Percentiles rank a stretch among this genome's conserved stretches.
phyloP scores from a whole-genome alignment of 192 early-diverging fungal species.

The Podila epicladia region DNA sequence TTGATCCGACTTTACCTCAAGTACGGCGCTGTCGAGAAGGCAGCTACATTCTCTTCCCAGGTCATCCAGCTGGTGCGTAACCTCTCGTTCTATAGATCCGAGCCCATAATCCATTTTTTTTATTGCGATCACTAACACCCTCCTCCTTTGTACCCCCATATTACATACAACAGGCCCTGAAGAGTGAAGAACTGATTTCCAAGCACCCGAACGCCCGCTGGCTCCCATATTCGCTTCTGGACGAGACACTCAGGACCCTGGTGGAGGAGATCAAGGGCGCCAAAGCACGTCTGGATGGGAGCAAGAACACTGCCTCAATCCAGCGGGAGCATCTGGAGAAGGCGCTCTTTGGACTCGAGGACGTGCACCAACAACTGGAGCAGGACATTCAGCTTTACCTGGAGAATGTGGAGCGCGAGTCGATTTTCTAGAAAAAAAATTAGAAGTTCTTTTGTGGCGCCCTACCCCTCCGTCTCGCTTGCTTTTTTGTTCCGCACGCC shows the following conservation, averaged over 20 bases:
- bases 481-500: no score
- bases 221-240: slow-evolving; percentile 42
- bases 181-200: slow-evolving; percentile 30
- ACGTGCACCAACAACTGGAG: slow-evolving; percentile 19
- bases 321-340: background rate
- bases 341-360: slow-evolving; percentile 8
- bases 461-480: no score
- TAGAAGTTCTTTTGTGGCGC: no score
- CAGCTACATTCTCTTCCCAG: slow-evolving; percentile 28
- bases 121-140: no score
- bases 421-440: slow-evolving; percentile 9
- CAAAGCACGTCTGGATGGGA: background rate
- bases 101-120: no score
- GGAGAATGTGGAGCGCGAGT: slow-evolving; percentile 41
- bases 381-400: slow-evolving; percentile 27
- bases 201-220: slow-evolving; percentile 43
- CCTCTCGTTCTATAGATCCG: no score
- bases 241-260: slow-evolving; percentile 30
- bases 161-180: slow-evolving; percentile 19
- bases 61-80: slow-evolving; percentile 22
- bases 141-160: background rate
- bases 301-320: background rate
- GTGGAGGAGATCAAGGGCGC: slow-evolving; percentile 14
- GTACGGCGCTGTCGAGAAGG: slow-evolving; percentile 21
- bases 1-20: slow-evolving; percentile 41